Percentiles rank a stretch among this genome's conserved stretches.
Conservation (phyloP, 2,329 filamentous ascomycete genomes). For the Calycina marina region DNA sequence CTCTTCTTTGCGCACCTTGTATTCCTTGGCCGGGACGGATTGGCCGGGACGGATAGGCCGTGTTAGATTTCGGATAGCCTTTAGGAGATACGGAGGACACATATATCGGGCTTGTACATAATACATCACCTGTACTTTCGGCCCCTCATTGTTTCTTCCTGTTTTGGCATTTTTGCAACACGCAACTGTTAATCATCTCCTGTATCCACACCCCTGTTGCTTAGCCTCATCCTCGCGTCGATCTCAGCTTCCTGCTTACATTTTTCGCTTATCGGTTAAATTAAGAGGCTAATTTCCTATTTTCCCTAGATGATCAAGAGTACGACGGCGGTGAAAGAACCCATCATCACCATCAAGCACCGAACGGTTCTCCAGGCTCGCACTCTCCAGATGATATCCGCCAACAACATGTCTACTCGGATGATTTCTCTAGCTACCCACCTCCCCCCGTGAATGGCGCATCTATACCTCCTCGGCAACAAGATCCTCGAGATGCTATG, state of each 20-base stretch:
- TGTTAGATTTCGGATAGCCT: too few species aligned
- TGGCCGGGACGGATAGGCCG: too few species aligned
- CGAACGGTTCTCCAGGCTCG: constrained; percentile 34
- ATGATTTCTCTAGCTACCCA: constrained; percentile 51
- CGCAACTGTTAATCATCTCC: background rate
- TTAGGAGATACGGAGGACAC: too few species aligned
- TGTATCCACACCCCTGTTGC: constrained; percentile 1
- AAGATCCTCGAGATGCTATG: constrained; percentile 35
- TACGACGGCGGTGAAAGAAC: constrained; percentile 50
- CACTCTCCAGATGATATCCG: constrained; percentile 57
- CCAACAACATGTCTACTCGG: constrained; percentile 59
- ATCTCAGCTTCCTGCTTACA: too few species aligned
- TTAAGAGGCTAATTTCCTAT: constrained; percentile 21
- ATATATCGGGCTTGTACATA: too few species aligned
- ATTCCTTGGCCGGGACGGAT: too few species aligned
- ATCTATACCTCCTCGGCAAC: constrained; percentile 42
- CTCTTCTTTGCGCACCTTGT: constrained; percentile 18
- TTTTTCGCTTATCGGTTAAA: constrained; percentile 18
- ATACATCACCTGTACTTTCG: too few species aligned
- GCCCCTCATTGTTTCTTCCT: too few species aligned
- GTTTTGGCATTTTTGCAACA: constrained; percentile 7
- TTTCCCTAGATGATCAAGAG: constrained; percentile 39
- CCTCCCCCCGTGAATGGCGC: constrained; percentile 33
- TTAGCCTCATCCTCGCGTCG: constrained; percentile 4
- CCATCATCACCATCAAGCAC: constrained; percentile 51